Evolutionary conservation across 352 stramenopile genomes (phyloP), one percentile per base, ranked within the genome.

Genomic region (Phytopythium mirpurense): DNA sequence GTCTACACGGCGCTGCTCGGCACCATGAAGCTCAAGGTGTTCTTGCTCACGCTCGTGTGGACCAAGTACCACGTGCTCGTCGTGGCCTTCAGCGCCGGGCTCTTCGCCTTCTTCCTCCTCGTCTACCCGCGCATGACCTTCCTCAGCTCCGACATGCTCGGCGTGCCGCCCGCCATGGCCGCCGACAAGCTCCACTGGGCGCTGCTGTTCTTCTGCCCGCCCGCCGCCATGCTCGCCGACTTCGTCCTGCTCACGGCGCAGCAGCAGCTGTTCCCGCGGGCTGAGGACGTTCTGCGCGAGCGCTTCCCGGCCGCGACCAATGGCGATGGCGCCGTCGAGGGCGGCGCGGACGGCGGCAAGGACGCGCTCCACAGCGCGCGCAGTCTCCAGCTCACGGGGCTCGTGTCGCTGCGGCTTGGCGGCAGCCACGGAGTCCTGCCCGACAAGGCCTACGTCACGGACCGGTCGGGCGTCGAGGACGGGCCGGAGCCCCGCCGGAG

Each of bases 21-120:
- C 53, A 86, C 80, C 3, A 88, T 88, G 78, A 86, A 85, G 27
- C 62, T 81, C 37, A 89, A 91, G 55, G 78, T 91, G 12, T 59
- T 80, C 50, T 59, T 80, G 36, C 67, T 87, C 18, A 79, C 76
- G 24, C 64, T 85, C 29, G 75, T 62, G 38, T 88, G 76, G 73
- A 89, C 72, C 49, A 81, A 75, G 58, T 88, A 80, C 49, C 79
- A 87, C 58, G 2, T 73, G 16, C 35, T 38, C 5, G 60, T 87
- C 21, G 51, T 91, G 41, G 48, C 34, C 0, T 89, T 91, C 57
- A 88, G 75, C 38, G 49, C 75, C 11, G 45, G 41, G 34, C 68
- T 91, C 32, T 91, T 74, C 51, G 66, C 74, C 51, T 76, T 89
- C 54, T 91, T 91, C 58, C 59, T 89, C 26, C 23, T 72, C 27